phyloP scores from a whole-genome alignment of 2,329 filamentous ascomycete species.

The Helicocarpus griseus region DNA sequence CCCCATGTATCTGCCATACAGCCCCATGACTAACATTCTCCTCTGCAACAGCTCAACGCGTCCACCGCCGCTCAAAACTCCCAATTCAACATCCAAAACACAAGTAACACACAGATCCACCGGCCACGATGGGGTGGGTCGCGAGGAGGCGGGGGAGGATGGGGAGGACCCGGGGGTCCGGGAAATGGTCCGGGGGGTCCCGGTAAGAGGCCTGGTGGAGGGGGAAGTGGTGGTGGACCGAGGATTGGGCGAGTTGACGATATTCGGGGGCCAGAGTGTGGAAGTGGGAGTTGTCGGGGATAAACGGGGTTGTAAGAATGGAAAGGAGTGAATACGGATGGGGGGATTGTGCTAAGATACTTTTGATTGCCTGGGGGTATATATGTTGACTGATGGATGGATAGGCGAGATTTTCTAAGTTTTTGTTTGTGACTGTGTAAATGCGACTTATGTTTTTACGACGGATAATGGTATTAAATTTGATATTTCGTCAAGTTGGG shows the following conservation, averaged over 20 bases:
- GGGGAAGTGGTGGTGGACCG: slow-evolving; percentile 18
- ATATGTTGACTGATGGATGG: no score
- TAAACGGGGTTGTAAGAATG: not conserved
- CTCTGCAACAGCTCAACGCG: slow-evolving; percentile 31
- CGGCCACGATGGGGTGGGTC: slow-evolving; percentile 8
- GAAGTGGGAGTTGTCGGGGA: slow-evolving; percentile 32
- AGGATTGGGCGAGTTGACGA: slow-evolving; percentile 39
- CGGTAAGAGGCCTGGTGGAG: slow-evolving; percentile 13
- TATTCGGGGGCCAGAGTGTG: slow-evolving; percentile 39
- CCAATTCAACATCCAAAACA: slow-evolving; percentile 34
- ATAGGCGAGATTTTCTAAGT: no score
- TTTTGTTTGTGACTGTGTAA: no score
- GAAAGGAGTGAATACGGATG: not conserved
- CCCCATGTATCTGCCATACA: not conserved
- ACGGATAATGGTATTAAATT: no score
- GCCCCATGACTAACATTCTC: slow-evolving; percentile 2
- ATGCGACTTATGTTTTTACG: no score
- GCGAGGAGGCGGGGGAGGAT: slow-evolving; percentile 11
- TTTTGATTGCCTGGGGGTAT: no score
- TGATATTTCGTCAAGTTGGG: no score
- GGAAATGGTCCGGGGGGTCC: slow-evolving; percentile 15
- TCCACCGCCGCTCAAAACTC: slow-evolving; percentile 37
- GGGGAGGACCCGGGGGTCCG: slow-evolving; percentile 17
- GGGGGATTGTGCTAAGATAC: no score
- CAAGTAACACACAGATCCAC: slow-evolving; percentile 18